phyloP scores from a whole-genome alignment of 202 grass and related monocot genomes.

The Brachypodium distachyon region DNA sequence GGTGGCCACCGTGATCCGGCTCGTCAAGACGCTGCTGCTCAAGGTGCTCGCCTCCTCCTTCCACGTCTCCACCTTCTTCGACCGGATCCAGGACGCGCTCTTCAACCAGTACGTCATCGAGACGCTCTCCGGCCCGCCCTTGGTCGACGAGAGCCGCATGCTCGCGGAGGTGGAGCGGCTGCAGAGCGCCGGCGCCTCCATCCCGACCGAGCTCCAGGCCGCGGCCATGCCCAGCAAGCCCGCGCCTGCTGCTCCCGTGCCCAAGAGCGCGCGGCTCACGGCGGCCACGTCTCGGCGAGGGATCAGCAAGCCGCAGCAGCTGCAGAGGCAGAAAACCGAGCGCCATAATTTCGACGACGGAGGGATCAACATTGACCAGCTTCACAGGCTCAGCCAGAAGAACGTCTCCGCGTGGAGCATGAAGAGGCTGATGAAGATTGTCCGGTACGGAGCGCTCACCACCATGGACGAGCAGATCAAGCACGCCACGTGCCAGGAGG shows the following conservation, averaged over 20 bases:
- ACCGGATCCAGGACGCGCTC: conserved; percentile 78
- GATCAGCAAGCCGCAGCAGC: conserved; percentile 34
- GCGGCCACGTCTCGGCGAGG: neutral
- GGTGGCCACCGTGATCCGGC: conserved; percentile 55
- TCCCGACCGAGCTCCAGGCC: conserved; percentile 45
- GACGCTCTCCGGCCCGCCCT: conserved; percentile 74
- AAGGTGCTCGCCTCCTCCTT: conserved; percentile 89
- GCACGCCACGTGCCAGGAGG: conserved; percentile 32
- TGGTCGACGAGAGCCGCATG: conserved; percentile 72
- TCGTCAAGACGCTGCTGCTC: conserved; percentile 81
- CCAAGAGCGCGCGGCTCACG: conserved; percentile 35
- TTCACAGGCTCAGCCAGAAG: conserved; percentile 82
- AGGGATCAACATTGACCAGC: conserved; percentile 57
- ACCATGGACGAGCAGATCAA: conserved; percentile 92
- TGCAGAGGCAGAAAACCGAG: conserved; percentile 40
- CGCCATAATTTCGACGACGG: conserved; percentile 30
- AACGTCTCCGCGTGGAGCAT: conserved; percentile 95
- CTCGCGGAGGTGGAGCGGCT: conserved; percentile 63
- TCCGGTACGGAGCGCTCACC: conserved; percentile 63
- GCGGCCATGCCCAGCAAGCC: conserved; percentile 39
- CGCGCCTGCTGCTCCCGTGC: neutral
- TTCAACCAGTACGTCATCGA: conserved; percentile 98
- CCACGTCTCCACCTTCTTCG: conserved; percentile 96
- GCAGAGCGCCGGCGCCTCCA: conserved; percentile 49
- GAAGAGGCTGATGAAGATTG: conserved; percentile 92